phyloP scores from a whole-genome alignment of 2,329 filamentous ascomycete species.

The Beauveria sp. region DNA sequence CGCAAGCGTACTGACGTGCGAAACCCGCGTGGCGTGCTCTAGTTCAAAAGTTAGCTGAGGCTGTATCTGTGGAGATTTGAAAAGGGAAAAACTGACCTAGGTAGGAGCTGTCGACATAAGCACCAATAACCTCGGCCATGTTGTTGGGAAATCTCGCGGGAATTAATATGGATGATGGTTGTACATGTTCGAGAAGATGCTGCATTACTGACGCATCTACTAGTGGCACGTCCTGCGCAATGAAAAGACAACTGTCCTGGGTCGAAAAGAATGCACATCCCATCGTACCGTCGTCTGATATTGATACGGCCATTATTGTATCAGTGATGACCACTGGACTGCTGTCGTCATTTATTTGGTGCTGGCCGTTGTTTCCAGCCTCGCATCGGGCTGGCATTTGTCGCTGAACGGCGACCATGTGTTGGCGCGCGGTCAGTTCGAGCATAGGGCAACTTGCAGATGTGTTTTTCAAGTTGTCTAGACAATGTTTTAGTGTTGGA shows the following conservation, averaged over 20 bases:
- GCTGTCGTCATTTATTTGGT: neutral
- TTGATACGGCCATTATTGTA: constrained; percentile 72
- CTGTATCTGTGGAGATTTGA: neutral
- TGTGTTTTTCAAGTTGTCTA: neutral
- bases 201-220: constrained; percentile 64
- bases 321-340: constrained; percentile 41
- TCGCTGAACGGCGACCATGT: too few species aligned
- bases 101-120: constrained; percentile 9
- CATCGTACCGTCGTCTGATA: constrained; percentile 60
- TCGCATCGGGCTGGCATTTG: neutral
- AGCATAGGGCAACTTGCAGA: neutral
- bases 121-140: constrained; percentile 26
- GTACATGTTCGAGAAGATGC: constrained; percentile 45
- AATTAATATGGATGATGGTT: constrained; percentile 49
- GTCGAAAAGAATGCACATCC: constrained; percentile 81
- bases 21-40: neutral
- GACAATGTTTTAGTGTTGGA: neutral
- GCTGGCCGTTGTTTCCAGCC: neutral
- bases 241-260: constrained; percentile 58
- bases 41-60: neutral
- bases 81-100: constrained; percentile 7
- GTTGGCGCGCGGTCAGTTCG: neutral
- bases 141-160: constrained; percentile 37
- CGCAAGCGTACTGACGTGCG: neutral
- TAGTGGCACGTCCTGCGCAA: constrained; percentile 69